These are phyloP conservation scores for Podospora bellae-mahoneyi DNA, from an alignment of 495 filamentous ascomycete genomes.

Conservation along the genomic window DNA sequence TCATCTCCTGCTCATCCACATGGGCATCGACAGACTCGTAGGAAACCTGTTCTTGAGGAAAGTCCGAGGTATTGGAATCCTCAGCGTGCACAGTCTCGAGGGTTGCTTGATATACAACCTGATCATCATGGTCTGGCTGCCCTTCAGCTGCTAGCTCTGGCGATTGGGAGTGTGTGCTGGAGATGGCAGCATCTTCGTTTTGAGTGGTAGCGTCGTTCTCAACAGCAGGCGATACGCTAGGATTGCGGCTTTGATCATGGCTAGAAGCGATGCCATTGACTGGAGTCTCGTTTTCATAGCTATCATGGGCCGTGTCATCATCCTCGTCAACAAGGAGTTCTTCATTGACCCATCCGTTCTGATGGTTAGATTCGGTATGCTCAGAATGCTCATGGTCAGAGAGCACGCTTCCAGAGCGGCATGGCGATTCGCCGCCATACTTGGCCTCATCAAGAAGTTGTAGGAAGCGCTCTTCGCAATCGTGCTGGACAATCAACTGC, in stretches of 20 bases:
- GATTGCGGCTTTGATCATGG: neutral
- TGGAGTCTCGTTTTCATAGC: conserved; percentile 1
- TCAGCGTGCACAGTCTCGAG: neutral
- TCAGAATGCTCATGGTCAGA: neutral
- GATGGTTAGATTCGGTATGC: conserved; percentile 17
- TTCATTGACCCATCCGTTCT: conserved; percentile 7
- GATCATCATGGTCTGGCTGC: neutral
- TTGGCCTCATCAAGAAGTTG: conserved; percentile 25
- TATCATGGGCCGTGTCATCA: neutral
- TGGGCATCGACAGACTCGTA: neutral
- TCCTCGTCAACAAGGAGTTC: conserved; percentile 3
- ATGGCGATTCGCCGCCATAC: conserved; percentile 10
- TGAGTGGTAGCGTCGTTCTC: neutral
- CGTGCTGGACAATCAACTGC: conserved; percentile 24
- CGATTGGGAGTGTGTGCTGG: neutral
- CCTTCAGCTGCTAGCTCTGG: neutral
- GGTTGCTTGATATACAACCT: neutral
- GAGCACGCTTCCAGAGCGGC: neutral
- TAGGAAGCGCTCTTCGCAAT: conserved; percentile 30
- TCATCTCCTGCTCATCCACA: conserved; percentile 1
- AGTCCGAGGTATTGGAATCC: neutral
- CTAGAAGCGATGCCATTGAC: conserved; percentile 9
- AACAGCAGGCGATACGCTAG: neutral
- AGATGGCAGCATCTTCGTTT: neutral
- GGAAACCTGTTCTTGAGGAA: neutral